Base-by-base conservation (phyloP, 179 eudicot species). In the Beta corolliflora region DNA sequence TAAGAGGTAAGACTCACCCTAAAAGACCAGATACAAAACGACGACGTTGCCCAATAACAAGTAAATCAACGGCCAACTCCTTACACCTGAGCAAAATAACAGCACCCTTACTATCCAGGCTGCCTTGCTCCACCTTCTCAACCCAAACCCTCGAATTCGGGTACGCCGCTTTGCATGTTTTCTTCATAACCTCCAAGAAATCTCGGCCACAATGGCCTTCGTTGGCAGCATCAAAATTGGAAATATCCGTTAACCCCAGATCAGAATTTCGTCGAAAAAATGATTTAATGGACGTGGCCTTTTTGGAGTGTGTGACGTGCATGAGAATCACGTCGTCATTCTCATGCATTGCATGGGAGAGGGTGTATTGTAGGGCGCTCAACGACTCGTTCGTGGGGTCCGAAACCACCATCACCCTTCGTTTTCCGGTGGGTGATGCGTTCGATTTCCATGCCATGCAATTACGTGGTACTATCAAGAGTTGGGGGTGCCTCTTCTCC, bases 331-430 rank as follows among this genome's bases (percentile, higher is more conserved):
- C 65, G 5, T 84, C 87, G 58, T 92, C 96, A 0, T 84, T 81
- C 7, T 87, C 90, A 1, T 86, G 67, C 68, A 91, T 79, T 58
- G 83, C 94, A 80, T 89, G 96, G 56, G 94, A 85, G 58, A 92
- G 87, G 3, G 89, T 77, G 52, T 91, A 92, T 83, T 92, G 90
- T 44, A 92, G 84, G n/a, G 96, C 96, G 3, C 79, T 87, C 3
- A 87, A 87, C 2, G 94, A 91, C 63, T 91, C 90, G 5, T 88
- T 85, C 6, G 89, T 88, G 9, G 94, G 90, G 65, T 91, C 93
- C 53, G 90, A 92, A 8, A 91, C 90, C 73, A 91, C 90, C 91
- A 91, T 91, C 74, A 91, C 82, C 77, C 86, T 71, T 19, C 83
- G 75, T 13, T 56, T 75, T 21, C 12, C 4, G 31, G n/a, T 36